Evolutionary conservation across 1,284 basidiomycete genomes (phyloP).

Genomic region (Sphagnurus paluster): DNA sequence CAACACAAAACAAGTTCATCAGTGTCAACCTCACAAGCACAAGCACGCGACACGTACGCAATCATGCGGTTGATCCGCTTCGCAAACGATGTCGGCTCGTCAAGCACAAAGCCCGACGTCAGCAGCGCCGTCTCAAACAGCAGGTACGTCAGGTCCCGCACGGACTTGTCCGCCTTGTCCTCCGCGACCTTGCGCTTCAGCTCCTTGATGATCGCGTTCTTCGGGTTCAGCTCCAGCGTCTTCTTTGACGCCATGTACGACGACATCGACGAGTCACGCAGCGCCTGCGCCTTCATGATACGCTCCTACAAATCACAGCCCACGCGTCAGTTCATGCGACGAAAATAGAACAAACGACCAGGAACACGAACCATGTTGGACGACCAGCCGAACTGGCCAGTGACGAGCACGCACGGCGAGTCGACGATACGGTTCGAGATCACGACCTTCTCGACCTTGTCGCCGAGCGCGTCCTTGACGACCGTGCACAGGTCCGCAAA

Average conservation of each 20-base stretch:
- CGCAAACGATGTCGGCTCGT: conserved; percentile 94
- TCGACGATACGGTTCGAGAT: conserved; percentile 97
- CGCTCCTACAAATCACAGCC: conserved; percentile 69
- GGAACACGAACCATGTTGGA: conserved; percentile 88
- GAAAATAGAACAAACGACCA: too few relatives aligned
- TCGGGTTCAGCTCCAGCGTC: conserved; percentile 97
- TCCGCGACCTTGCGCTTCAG: conserved; percentile 92
- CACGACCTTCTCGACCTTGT: conserved; percentile 99
- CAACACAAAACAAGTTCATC: too few relatives aligned
- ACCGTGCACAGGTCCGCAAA: conserved; percentile 91
- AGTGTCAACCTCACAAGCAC: too few relatives aligned
- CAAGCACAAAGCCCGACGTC: conserved; percentile 93
- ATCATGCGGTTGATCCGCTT: conserved; percentile 99
- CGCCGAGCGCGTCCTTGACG: conserved; percentile 98
- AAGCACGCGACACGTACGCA: conserved; percentile 40
- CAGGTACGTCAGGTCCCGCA: conserved; percentile 93
- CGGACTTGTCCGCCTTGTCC: conserved; percentile 99
- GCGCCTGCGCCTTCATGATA: conserved; percentile 99
- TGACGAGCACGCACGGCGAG: conserved; percentile 96
- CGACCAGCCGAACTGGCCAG: conserved; percentile 99
- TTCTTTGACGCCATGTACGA: conserved; percentile 99
- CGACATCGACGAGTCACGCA: conserved; percentile 98
- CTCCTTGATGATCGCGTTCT: conserved; percentile 95
- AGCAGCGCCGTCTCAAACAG: conserved; percentile 96
- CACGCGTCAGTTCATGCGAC: conserved; percentile 8